Evolutionary conservation across 225 moss, liverwort and hornwort species (phyloP).

Genomic region (Asterella californica): DNA sequence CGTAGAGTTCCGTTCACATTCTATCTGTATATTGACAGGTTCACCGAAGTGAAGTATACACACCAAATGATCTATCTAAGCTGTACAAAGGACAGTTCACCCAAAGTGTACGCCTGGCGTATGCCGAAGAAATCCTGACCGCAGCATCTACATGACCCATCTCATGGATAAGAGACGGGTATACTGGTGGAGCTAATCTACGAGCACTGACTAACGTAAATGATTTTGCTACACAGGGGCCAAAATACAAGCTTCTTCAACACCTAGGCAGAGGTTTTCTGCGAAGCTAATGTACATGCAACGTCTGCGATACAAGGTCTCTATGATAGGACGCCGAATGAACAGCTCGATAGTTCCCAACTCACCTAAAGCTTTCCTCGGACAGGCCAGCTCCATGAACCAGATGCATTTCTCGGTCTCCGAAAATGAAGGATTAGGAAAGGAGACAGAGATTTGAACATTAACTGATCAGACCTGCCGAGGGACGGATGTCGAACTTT

Average conservation of each 20-base stretch:
- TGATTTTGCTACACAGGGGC: neutral
- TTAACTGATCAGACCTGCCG: neutral
- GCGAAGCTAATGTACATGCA: slow-evolving; percentile 13
- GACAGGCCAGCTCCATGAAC: neutral
- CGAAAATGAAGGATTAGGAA: neutral
- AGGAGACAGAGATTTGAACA: neutral
- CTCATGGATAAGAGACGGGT: neutral
- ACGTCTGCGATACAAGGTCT: neutral
- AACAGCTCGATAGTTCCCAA: neutral
- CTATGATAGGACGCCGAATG: neutral
- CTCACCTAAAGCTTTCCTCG: neutral
- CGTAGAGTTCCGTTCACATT: too few relatives aligned
- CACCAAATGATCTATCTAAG: neutral
- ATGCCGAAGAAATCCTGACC: neutral
- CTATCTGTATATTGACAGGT: slow-evolving; percentile 5
- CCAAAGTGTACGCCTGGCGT: neutral
- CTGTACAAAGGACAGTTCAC: slow-evolving; percentile 11
- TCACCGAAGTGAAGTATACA: slow-evolving; percentile 2
- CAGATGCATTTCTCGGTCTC: neutral
- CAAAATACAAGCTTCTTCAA: slow-evolving; percentile 10
- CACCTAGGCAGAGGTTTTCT: neutral
- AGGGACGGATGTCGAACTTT: neutral
- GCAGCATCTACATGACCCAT: neutral
- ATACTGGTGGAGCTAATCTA: neutral
- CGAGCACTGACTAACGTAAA: neutral